Base-by-base conservation (phyloP, 1,139 yeast genomes). In the Nadsonia commutata region DNA sequence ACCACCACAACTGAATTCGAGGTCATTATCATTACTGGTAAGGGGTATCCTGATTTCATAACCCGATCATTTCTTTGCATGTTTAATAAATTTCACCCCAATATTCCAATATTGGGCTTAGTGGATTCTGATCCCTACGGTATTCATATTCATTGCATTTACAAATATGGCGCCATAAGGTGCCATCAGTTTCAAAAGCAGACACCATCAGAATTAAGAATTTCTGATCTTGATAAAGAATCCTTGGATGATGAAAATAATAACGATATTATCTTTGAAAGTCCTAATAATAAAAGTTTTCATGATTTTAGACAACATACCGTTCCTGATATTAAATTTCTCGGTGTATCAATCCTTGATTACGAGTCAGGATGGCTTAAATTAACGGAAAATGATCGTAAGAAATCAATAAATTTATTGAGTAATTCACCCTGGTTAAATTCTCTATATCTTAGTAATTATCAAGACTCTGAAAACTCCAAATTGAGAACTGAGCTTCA, bases 71-170 rank as follows among this genome's bases (percentile, higher is more conserved):
- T 83, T 51, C 67, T 84, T 7, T 69, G 67, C 21, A 62, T 68
- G 46, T 66, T 79, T 48, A 57, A 72, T 48, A 58, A 58, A 45
- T 64, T 67, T 43, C 68, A 70, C 54, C 79, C 71, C 0, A 59
- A 55, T 58, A 70, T 56, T 48, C 82, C 66, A 51, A 68, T 71
- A 47, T 70, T 59, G 58, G 74, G 68, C 3, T 47, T 68, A 22
- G 67, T 76, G 43, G 72, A 72, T 57, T 72, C 83, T 5, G 94
- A 83, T 55, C 76, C 84, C 1, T 75, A 78, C 57, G 94, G 94
- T 0, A 55, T 80, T 7, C 68, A 70, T 50, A 83, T 83, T 18
- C 66, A 72, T 49, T 62, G 66, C 31, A 70, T 63, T 18, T 74
- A 70, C 50, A 60, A 59, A 45, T 52, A 40, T 38, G 63, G 63